phyloP scores from a whole-genome alignment of 345 rosid species.

The Laguncularia racemosa region DNA sequence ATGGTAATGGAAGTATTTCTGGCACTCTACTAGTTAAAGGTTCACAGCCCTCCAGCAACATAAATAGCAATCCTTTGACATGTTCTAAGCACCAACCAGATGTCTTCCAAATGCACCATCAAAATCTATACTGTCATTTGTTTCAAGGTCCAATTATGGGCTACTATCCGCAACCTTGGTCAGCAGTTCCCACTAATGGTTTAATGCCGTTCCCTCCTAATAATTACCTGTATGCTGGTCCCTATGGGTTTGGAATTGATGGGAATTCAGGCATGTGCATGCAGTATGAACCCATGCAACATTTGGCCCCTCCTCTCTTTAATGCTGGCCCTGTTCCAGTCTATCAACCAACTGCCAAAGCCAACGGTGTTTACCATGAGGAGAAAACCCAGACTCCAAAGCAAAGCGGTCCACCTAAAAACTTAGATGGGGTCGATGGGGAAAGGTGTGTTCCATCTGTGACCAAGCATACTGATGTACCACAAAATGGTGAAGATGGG shows the following conservation, averaged over 20 bases:
- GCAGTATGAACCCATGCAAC: slow-evolving; percentile 57
- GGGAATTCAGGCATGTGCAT: slow-evolving; percentile 55
- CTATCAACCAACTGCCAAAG: slow-evolving; percentile 45
- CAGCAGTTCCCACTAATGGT: slow-evolving; percentile 56
- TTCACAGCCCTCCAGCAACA: slow-evolving; percentile 28
- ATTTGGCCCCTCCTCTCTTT: slow-evolving; percentile 37
- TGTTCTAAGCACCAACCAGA: slow-evolving; percentile 47
- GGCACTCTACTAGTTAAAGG: slow-evolving; percentile 22
- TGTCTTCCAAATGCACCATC: slow-evolving; percentile 44
- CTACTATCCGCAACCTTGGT: slow-evolving; percentile 84
- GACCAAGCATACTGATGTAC: slow-evolving; percentile 17
- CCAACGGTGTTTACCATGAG: slow-evolving; percentile 30
- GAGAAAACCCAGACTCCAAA: slow-evolving; percentile 28
- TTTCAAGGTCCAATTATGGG: slow-evolving; percentile 63
- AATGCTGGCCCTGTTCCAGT: slow-evolving; percentile 40
- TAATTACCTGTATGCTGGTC: slow-evolving; percentile 53
- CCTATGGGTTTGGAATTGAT: slow-evolving; percentile 50
- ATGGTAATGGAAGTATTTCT: slow-evolving; percentile 19
- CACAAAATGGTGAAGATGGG: slow-evolving; percentile 21
- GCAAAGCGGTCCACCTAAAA: slow-evolving; percentile 17
- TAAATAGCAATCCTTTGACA: slow-evolving; percentile 18
- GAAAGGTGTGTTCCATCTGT: slow-evolving; percentile 28
- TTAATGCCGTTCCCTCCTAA: slow-evolving; percentile 47
- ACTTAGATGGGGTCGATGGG: slow-evolving; percentile 14
- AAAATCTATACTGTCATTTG: slow-evolving; percentile 45